Evolutionary conservation across 257 asterid species (phyloP).

Genomic region (Jacaranda copaia): DNA sequence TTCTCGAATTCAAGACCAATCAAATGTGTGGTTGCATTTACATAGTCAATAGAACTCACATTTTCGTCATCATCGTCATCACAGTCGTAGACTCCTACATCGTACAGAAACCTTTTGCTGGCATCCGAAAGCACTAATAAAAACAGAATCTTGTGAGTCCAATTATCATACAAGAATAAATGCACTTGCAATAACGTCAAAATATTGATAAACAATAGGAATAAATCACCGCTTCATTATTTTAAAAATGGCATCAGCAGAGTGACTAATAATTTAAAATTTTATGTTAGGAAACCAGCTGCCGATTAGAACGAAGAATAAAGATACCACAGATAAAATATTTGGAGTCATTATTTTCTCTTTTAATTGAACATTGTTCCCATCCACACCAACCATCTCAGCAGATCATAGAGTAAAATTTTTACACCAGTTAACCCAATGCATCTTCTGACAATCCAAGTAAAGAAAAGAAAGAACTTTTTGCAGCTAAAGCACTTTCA

Average conservation of each 20-base stretch:
- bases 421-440: background rate
- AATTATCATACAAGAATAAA: slow-evolving; percentile 27
- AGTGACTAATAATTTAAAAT: background rate
- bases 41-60: slow-evolving; percentile 44
- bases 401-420: background rate
- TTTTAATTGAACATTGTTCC: background rate
- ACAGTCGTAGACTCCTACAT: slow-evolving; percentile 81
- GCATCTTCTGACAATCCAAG: background rate
- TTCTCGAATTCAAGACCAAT: slow-evolving; percentile 21
- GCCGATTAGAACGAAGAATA: background rate
- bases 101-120: slow-evolving; percentile 84
- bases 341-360: background rate
- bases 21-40: slow-evolving; percentile 11
- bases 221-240: background rate
- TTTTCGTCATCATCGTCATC: slow-evolving; percentile 78
- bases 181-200: slow-evolving; percentile 26
- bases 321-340: background rate
- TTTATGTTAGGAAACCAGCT: background rate
- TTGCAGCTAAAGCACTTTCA: background rate
- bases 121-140: slow-evolving; percentile 79
- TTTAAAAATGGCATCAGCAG: no score
- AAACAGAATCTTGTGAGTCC: slow-evolving; percentile 42
- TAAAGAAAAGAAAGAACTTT: background rate
- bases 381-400: slow-evolving; percentile 6
- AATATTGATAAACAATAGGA: slow-evolving; percentile 1